Evolutionary conservation across 805 yeast genomes (phyloP), one percentile per base, ranked within the genome.

Genomic region (Saturnispora silvae): DNA sequence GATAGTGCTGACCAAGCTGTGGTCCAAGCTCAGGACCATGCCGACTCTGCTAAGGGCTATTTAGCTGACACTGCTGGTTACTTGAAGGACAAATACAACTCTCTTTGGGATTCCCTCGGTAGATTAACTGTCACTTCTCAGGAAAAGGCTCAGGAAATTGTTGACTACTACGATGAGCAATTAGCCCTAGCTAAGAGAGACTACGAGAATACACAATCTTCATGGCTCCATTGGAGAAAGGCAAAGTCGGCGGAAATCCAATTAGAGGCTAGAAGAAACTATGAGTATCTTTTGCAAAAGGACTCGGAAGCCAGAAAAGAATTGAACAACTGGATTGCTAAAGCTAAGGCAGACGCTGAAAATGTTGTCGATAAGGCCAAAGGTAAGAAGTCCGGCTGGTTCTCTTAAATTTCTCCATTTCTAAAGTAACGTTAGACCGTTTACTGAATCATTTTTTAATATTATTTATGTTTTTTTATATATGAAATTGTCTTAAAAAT

Each of bases 31-130:
- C 26, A 26, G 18, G 31, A 30, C 4, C 20, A 31, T n/a, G 34
- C 26, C n/a, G 33, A 33, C 15, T 11, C 11, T 8, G 35, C 40
- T 3, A 37, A 37, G n/a, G 10, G 27, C 16, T 37, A 26, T 15
- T 20, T 37, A 9, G 16, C 22, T 8, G 28, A 20, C 14, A 29
- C 40, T 20, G 35, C 35, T 11, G 19, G 29, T 22, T 33, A 40
- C 38, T n/a, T 37, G 44, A 14, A 28, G 44, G 75, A 69, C 20
- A 65, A 66, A 45, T 52, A 57, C 16, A 56, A 57, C 19, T 58
- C 51, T 4, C 28, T 37, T 4, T 18, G 33, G 26, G 40, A 37
- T 23, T 19, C 16, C 29, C 38, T 41, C 9, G 56, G 54, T 1
- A 34, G 43, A 11, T 31, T 51, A 4, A 42, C 41, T 3, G 31